phyloP scores from a whole-genome alignment of 768 basidiomycete genomes.

The Leccinum rimulosum region DNA sequence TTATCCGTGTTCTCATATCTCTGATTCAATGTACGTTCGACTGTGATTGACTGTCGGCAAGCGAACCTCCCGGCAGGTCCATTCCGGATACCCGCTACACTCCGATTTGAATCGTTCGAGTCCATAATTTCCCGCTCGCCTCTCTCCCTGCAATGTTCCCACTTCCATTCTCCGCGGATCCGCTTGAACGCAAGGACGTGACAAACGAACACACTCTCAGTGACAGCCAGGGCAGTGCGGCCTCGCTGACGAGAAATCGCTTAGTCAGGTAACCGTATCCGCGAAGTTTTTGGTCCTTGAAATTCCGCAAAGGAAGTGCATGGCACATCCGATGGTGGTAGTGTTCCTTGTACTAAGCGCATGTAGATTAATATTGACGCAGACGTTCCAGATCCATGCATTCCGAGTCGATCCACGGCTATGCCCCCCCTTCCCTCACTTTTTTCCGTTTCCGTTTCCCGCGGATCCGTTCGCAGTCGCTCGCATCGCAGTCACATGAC shows the following conservation, averaged over 20 bases:
- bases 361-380: not conserved
- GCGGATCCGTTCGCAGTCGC: not conserved
- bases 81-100: not conserved
- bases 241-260: not conserved
- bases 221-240: not conserved
- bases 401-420: not conserved
- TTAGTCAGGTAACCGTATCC: not conserved
- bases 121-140: not conserved
- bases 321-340: not conserved
- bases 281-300: not conserved
- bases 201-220: not conserved
- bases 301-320: not conserved
- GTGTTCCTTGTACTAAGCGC: not conserved
- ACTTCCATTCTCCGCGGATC: not conserved
- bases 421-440: not conserved
- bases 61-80: not conserved
- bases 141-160: not conserved
- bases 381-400: not conserved
- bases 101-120: not conserved
- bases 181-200: not conserved
- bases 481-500: not conserved
- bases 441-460: not conserved
- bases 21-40: not conserved
- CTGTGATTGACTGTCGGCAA: not conserved
- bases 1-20: not conserved